phyloP scores from a whole-genome alignment of 768 basidiomycete genomes.

The Boletus vermiculosoides region DNA sequence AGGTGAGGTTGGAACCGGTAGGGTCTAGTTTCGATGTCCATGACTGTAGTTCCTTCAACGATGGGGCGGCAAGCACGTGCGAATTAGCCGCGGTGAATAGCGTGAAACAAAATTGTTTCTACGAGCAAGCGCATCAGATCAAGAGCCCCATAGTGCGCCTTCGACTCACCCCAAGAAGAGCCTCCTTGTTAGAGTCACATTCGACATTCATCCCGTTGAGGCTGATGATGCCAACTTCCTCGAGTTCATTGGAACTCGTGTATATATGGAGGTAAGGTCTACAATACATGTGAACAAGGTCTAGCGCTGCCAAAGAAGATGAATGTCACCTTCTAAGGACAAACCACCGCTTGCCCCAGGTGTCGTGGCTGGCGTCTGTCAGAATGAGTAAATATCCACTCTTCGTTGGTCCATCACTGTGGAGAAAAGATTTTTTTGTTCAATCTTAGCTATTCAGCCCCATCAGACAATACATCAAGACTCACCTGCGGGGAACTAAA shows the following conservation, averaged over 20 bases:
- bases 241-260: slow-evolving; percentile 76
- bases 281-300: slow-evolving; percentile 5
- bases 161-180: slow-evolving; percentile 72
- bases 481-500: slow-evolving; percentile 69
- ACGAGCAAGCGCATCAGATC: slow-evolving; percentile 9
- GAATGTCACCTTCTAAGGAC: slow-evolving; percentile 71
- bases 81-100: slow-evolving; percentile 92
- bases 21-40: slow-evolving; percentile 88
- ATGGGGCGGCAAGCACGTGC: slow-evolving; percentile 82
- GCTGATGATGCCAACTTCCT: slow-evolving; percentile 82
- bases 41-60: slow-evolving; percentile 74
- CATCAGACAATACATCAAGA: slow-evolving; percentile 5
- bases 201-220: slow-evolving; percentile 83
- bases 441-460: background rate
- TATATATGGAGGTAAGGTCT: slow-evolving; percentile 93
- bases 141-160: background rate
- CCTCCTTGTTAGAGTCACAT: slow-evolving; percentile 82
- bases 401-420: slow-evolving; percentile 80
- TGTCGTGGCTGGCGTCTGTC: slow-evolving; percentile 72
- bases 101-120: slow-evolving; percentile 88
- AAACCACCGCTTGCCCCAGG: slow-evolving; percentile 86
- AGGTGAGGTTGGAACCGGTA: slow-evolving; percentile 57
- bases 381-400: slow-evolving; percentile 81
- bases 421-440: background rate
- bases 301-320: background rate